Base-by-base conservation (phyloP, 371 early-diverging fungal species). In the Batrachochytrium dendrobatidis region DNA sequence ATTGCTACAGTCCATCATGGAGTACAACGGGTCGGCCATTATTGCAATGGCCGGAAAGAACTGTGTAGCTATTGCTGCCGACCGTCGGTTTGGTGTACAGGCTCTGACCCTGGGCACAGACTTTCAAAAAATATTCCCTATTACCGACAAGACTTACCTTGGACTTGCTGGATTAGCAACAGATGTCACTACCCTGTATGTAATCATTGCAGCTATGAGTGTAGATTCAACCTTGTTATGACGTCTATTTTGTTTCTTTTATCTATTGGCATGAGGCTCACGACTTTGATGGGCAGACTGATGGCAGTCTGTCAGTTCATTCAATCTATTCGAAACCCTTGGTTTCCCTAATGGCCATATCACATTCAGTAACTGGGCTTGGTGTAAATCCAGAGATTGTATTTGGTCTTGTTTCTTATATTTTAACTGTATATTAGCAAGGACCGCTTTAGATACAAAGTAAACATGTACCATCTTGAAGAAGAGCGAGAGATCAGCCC, bases 11-110 rank as follows among this genome's bases (percentile, higher is more conserved):
- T 62, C 63, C 33, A 72, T 73, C 46, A 75, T 73, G 74, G 70
- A 73, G 46, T 92, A 92, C 72, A 95, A 94, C 80, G 97, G 97
- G 63, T 86, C 88, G 67, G 90, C 95, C 62, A 79, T 99, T 57
- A 89, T 99, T 66, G 99, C 98, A 66, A 98, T 99, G 98, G 85
- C 83, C 45, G 99, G 99, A 69, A 97, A 99, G 75, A 83, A 89
- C 73, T 95, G 95, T 71, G 96, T 99, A 6, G 96, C 97, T 48
- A 95, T 99, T 64, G 98, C 97, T 3, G 84, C 91, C 31, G 99
- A 99, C 80, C 67, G 75, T 20, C 65, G 85, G 55, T 79, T 86
- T 51, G 75, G 99, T 44, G 84, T 88, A 56, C 94, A 95, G 65
- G 85, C 88, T 63, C 83, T 97, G 82, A 98, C 99, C 22, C 84